These are phyloP conservation scores for Oenanthe javanica DNA, from an alignment of 140 eudicot species.

Conservation along the genomic window DNA sequence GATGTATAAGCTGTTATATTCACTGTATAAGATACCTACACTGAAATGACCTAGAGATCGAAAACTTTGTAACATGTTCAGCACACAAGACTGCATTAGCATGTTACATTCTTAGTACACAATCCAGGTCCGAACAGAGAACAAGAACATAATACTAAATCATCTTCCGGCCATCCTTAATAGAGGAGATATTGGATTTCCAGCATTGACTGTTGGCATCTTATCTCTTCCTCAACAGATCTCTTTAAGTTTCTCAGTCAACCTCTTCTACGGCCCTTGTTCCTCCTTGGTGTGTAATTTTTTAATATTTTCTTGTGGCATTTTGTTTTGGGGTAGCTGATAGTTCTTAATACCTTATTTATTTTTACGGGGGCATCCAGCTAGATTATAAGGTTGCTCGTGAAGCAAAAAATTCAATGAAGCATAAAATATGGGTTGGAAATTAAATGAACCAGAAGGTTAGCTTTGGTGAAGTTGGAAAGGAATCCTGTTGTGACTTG, in stretches of 20 bases:
- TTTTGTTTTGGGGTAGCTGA: no score
- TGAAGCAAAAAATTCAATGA: not conserved
- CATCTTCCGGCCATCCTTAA: constrained; percentile 78
- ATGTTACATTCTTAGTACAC: not conserved
- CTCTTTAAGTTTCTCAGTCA: constrained; percentile 38
- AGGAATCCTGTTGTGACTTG: not conserved
- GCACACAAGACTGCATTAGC: not conserved
- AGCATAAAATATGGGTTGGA: not conserved
- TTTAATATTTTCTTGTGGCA: not conserved
- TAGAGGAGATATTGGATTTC: constrained; percentile 92
- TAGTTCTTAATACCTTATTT: not conserved
- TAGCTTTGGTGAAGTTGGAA: not conserved
- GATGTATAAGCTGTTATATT: no score
- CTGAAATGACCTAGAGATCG: not conserved
- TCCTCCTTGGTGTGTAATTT: not conserved
- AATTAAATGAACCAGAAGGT: not conserved
- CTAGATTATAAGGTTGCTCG: not conserved
- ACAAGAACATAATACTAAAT: constrained; percentile 9
- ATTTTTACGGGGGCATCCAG: constrained; percentile 5
- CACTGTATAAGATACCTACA: not conserved
- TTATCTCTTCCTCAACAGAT: constrained; percentile 64
- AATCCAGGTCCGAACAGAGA: not conserved
- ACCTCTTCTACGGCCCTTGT: not conserved
- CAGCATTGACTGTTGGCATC: constrained; percentile 64
- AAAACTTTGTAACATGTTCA: not conserved